Evolutionary conservation across 345 rosid species (phyloP), one percentile per base, ranked within the genome.

Genomic region (Pseudoturritis turrita): DNA sequence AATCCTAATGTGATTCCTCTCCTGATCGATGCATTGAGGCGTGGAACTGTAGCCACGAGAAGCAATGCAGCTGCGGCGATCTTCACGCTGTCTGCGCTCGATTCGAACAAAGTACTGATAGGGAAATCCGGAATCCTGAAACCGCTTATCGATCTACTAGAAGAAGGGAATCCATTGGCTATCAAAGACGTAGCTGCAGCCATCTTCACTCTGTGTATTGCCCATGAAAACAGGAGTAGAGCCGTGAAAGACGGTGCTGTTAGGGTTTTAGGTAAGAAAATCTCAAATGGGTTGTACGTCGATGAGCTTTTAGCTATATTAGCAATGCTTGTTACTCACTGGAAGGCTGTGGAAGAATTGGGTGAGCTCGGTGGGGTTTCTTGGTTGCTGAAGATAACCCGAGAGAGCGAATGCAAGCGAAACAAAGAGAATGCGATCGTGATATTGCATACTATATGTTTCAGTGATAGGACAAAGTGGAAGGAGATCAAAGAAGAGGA

Each of bases 101-200:
- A 95, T 77, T 81, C 96, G 6, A 95, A 91, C 70, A 95, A 95
- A 81, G 65, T 57, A 47, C 87, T 89, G 21, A 84, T 95, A 21
- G 99, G 98, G 9, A 88, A 83, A 70, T 81, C 87, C 0, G 96
- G 96, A 55, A 89, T 90, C 41, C 19, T 95, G 19, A 87, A 79
- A 69, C 98, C 92, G 45, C 96, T 95, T 7, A 59, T 91, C 12
- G 81, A 88, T 51, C 91, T 95, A 7, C 61, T 95, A 19, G 96
- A 87, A 0, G 96, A 91, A 64, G 96, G 96, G 41, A 90, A 91
- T 80, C 78, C 93, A 15, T 64, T 76, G 36, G 91, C 91, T 25
- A 79, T 89, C 85, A 95, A 89, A 55, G 99, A 95, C 60, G 94
- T 72, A 21, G 98, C 99, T 53, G 88, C 98, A n/a, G 99, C 99